Base-by-base conservation (phyloP, 164 flowering plant species). In the Kalanchoe fedtschenkoi region DNA sequence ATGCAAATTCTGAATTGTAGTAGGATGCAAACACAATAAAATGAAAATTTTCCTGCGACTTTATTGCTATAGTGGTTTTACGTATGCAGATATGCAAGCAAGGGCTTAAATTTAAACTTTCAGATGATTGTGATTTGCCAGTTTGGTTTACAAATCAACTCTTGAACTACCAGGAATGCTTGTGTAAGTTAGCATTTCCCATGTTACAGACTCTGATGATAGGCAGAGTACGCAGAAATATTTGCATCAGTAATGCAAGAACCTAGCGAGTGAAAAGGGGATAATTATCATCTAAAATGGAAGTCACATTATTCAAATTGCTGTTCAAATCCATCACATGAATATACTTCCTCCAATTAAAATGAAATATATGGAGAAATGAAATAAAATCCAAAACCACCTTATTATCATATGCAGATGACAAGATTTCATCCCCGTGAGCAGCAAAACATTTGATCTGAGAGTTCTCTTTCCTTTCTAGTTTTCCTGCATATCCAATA, bases 331-430 rank as follows among this genome's bases (percentile, higher is more conserved):
- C 11, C 26, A 6, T 51, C 24, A 61, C 6, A 61, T 11, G 54
- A 14, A 28, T 61, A 38, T 46, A 32, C 17, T 2, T 15, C 53
- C 13, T 26, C 33, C n/a, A 21, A 10, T n/a, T 26, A 4, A 7
- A 32, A 7, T 32, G 17, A 15, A 4, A 44, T 19, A n/a, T 10
- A 43, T 41, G 35, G 16, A 42, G 0, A 61, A 41, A 35, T 1
- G 53, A 24, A 6, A 28, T 6, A 10, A 28, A 51, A 32, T 26
- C 2, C 8, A 17, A 28, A 38, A 54, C 75, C 62, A 91, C 99
- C 97, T 83, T 88, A 69, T 91, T 95, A 76, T 91, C 97, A 73
- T 77, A 95, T 60, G 81, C 96, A 68, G 83, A 89, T 54, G 89
- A 75, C 63, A 91, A 66, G 60, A 95, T 76, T 71, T 95, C 87